Evolutionary conservation across 805 yeast genomes (phyloP), one percentile per base, ranked within the genome.

Genomic region (Ascoidea rubescens): DNA sequence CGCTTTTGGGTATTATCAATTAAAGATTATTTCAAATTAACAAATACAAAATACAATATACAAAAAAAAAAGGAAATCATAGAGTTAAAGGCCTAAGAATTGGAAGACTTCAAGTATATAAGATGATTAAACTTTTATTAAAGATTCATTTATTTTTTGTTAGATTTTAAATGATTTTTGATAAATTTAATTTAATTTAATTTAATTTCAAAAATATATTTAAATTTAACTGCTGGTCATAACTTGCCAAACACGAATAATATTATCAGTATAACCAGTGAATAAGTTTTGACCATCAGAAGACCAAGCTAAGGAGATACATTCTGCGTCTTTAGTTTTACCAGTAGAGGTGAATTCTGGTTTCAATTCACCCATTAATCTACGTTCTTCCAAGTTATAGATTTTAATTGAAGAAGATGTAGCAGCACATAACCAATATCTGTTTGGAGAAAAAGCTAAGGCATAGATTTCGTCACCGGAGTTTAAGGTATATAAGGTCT

Each of bases 391-490:
- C 74, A 93, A 84, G 84, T 90, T 87, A 87, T 82, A 93, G 82
- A 93, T 84, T 87, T 90, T 91, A 81, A 93, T 88, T 70, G 96
- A 93, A 63, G 96, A 77, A 62, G 96, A 78, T 67, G 99, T 93
- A 70, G 99, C 98, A 77, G 98, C 99, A 72, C 96, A 91, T 74
- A 93, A 86, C 99, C 99, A 93, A 95, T 87, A 93, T 85, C 99
- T 90, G 95, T 87, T 87, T 78, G 99, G 99, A 73, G 98, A 91
- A 96, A 93, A 93, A 67, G 97, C 96, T 71, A 93, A 82, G 72
- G 97, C 95, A 75, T 87, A 87, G 66, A 93, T 89, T 81, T 91
- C 98, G 70, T 91, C 93, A 73, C 93, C 88, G 66, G 96, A 91
- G 67, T 80, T 77, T 73, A 93, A 82, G 68, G 96, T 83, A 95